Conservation (phyloP, 352 stramenopile species). For the Pythium sukuiense region DNA sequence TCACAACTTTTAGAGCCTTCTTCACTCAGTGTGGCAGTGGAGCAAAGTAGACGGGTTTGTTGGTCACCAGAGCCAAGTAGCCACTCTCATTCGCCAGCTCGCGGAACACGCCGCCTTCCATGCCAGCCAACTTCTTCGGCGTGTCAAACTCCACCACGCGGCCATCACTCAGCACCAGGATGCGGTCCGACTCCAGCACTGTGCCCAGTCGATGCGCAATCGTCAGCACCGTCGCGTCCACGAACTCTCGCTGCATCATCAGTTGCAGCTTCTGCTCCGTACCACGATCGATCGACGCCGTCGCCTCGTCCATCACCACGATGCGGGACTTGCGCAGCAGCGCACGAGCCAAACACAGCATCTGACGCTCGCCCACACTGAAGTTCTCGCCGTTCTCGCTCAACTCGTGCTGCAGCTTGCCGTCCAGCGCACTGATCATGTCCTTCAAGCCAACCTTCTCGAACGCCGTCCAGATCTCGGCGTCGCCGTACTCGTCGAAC, state of each 20-base stretch:
- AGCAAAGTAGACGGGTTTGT: too few relatives aligned
- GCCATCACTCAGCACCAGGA: conserved; percentile 88
- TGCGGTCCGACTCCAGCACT: conserved; percentile 86
- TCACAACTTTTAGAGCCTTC: too few relatives aligned
- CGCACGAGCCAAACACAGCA: conserved; percentile 91
- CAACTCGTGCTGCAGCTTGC: conserved; percentile 22
- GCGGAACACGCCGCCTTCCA: conserved; percentile 25
- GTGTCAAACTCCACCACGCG: conserved; percentile 83
- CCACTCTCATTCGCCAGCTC: conserved; percentile 34
- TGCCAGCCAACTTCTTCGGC: conserved; percentile 38
- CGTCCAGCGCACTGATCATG: conserved; percentile 36
- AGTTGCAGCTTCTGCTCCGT: conserved; percentile 60
- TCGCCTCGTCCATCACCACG: conserved; percentile 95
- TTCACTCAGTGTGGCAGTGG: too few relatives aligned
- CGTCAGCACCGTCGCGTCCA: conserved; percentile 86
- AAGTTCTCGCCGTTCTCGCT: conserved; percentile 74
- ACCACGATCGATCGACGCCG: conserved; percentile 56
- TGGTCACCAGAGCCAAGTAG: conserved; percentile 6
- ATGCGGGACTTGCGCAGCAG: conserved; percentile 91
- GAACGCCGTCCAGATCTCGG: conserved; percentile 73
- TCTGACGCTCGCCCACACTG: conserved; percentile 91
- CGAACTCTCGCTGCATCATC: conserved; percentile 87
- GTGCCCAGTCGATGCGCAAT: conserved; percentile 93
- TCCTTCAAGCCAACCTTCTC: conserved; percentile 61
- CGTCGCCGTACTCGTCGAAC: conserved; percentile 65